Evolutionary conservation across 768 basidiomycete species (phyloP), one percentile per base, ranked within the genome.

Genomic region (Filobasidium floriforme): DNA sequence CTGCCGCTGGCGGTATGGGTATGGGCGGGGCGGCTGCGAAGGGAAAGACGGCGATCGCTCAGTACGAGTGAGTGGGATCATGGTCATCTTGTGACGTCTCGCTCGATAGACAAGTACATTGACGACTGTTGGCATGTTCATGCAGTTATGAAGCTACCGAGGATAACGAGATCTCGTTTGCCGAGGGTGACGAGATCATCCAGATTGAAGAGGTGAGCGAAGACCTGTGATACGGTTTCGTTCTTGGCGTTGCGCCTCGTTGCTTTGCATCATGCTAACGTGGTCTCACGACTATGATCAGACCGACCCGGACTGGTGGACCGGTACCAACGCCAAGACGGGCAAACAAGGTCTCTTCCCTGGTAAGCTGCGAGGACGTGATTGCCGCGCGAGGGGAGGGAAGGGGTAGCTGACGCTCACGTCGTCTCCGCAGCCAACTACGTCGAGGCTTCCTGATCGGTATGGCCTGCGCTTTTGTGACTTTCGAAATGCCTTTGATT

Each of bases 61-160:
- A 61, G 22, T 76, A 89, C 55, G 82, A 84, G 89, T 88, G 18
- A 78, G 85, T 62, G 79, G 80, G 18, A 88, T 87, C 1, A 75
- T n/a, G n/a, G n/a, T n/a, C n/a, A n/a, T n/a, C n/a, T n/a, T n/a
- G n/a, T n/a, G n/a, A n/a, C n/a, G n/a, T n/a, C n/a, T n/a, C n/a
- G n/a, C n/a, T n/a, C n/a, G n/a, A n/a, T n/a, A 37, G 32, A 37
- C 32, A 3, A 4, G 32, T 37, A 37, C 9, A 9, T 37, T 37
- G 32, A 37, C 32, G n/a, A n/a, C n/a, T n/a, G n/a, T n/a, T n/a
- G n/a, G n/a, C n/a, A n/a, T n/a, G n/a, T n/a, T n/a, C n/a, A n/a
- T n/a, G n/a, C n/a, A 92, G 89, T 69, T 94, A 93, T 73, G 89
- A 91, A 11, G 90, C 92, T 0, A 85, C 85, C 0, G 92, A 96